These are phyloP conservation scores for Aegilops speltoides DNA, from an alignment of 176 grass and related monocot genomes.

Conservation along the genomic window DNA sequence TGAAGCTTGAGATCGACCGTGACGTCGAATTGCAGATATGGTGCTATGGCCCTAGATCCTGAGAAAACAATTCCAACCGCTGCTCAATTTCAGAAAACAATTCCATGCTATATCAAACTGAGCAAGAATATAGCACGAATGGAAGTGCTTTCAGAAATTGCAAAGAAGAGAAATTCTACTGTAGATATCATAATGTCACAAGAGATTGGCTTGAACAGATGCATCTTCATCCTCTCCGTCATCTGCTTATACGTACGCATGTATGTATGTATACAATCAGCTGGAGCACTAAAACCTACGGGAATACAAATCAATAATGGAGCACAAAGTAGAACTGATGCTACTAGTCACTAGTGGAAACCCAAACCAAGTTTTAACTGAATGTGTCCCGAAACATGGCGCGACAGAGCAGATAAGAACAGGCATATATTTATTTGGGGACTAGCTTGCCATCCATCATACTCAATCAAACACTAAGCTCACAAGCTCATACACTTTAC, in stretches of 20 bases:
- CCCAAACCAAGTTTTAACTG: not conserved
- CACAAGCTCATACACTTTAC: conserved; percentile 31
- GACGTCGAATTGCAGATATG: conserved; percentile 11
- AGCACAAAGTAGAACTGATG: not conserved
- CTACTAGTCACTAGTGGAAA: not conserved
- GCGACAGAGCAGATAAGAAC: conserved; percentile 34
- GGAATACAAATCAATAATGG: not conserved
- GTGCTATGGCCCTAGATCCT: not conserved
- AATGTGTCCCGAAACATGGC: not conserved
- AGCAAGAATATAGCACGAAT: not conserved
- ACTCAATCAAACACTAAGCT: conserved; percentile 26
- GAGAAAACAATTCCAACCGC: no score
- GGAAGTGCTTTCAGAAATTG: not conserved
- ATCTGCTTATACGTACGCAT: not conserved
- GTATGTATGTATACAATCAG: not conserved
- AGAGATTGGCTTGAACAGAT: no score
- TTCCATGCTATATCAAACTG: not conserved
- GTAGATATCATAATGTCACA: no score
- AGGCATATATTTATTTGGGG: conserved; percentile 29
- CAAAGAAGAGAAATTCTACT: no score
- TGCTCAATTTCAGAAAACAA: no score
- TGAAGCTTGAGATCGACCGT: not conserved
- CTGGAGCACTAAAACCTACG: not conserved
- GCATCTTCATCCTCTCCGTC: no score
- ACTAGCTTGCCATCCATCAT: conserved; percentile 37